Base-by-base conservation (phyloP, 1,284 basidiomycete genomes). In the Ganoderma multipileum region DNA sequence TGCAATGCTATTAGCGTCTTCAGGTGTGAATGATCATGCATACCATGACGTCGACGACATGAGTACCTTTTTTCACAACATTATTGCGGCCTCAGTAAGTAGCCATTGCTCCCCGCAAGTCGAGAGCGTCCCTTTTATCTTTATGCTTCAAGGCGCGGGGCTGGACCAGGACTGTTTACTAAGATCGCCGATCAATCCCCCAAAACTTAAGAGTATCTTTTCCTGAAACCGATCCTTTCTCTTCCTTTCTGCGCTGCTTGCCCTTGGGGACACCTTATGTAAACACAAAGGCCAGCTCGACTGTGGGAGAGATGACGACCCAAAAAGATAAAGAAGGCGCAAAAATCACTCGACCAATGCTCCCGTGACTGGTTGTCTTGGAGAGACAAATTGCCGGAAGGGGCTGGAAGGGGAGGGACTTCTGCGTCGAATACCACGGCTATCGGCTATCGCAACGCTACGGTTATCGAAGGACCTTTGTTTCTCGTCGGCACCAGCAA, bases 321-420 rank as follows among this genome's bases (percentile, higher is more conserved):
- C 23, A 23, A 50, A 23, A 26, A 50, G 23, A 50, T 26, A 3
- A 26, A 55, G 52, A 55, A 55, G 28, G 14, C 16, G 28, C 28
- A 18, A 55, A 33, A 55, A 55, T 33, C 30, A 18, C 52, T 55
- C 52, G 16, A 30, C 16, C 28, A 14, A 12, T 20, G 52, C 18
- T 23, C 52, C 14, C 52, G 52, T 55, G 52, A 55, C 52, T 55
- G 52, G 52, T 55, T 55, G 52, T 33, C 52, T 30, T 55, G 52
- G 52, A 55, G 52, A 55, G 26, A 52, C 23, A 28, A 28, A 16
- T 52, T 52, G 50, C 50, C 28, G 52, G 26, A 54, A 28, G 5
- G 28, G 44, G 44, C 44, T 47, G 47, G 52, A 30, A 47, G 9
- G 44, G 44, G 44, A 55, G 50, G 23, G 50, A 52, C 28, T 52